Conservation (phyloP, 228 moss, liverwort and hornwort species). For the Sphagnum magellanicum region DNA sequence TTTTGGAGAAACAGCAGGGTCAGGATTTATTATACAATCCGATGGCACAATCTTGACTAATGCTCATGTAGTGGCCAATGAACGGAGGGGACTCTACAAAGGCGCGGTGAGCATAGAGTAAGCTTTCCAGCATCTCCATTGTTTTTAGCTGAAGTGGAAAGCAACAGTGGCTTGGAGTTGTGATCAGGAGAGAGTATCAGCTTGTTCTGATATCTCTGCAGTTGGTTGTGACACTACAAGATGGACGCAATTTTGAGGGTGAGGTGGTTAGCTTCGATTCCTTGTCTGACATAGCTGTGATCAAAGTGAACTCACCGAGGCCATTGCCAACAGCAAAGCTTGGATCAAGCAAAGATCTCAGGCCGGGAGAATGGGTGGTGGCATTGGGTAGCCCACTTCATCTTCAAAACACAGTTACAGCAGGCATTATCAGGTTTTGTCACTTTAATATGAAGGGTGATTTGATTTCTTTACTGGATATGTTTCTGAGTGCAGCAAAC, state of each 20-base stretch:
- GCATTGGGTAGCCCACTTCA: slow-evolving; percentile 93
- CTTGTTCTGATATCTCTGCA: slow-evolving; percentile 31
- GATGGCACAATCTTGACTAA: slow-evolving; percentile 92
- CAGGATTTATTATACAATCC: slow-evolving; percentile 76
- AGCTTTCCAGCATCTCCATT: not conserved
- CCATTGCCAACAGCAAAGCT: slow-evolving; percentile 79
- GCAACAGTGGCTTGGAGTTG: not conserved
- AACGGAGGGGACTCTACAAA: slow-evolving; percentile 38
- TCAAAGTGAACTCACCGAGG: slow-evolving; percentile 74
- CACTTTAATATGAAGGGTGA: not conserved
- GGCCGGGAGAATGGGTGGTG: slow-evolving; percentile 96
- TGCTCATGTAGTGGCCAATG: slow-evolving; percentile 77
- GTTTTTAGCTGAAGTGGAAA: not conserved
- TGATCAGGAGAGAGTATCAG: no score
- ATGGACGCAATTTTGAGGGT: slow-evolving; percentile 82
- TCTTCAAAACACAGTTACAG: slow-evolving; percentile 91
- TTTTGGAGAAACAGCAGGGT: slow-evolving; percentile 71
- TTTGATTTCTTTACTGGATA: no score
- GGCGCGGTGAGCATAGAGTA: slow-evolving; percentile 56
- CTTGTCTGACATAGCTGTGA: slow-evolving; percentile 83
- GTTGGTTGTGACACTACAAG: slow-evolving; percentile 94
- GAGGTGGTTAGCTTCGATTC: slow-evolving; percentile 65
- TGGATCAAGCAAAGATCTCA: slow-evolving; percentile 76
- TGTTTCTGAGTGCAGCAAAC: no score
- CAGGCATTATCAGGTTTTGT: slow-evolving; percentile 82